phyloP scores from a whole-genome alignment of 169 alveolate genomes.

The Plasmodium knowlesi region DNA sequence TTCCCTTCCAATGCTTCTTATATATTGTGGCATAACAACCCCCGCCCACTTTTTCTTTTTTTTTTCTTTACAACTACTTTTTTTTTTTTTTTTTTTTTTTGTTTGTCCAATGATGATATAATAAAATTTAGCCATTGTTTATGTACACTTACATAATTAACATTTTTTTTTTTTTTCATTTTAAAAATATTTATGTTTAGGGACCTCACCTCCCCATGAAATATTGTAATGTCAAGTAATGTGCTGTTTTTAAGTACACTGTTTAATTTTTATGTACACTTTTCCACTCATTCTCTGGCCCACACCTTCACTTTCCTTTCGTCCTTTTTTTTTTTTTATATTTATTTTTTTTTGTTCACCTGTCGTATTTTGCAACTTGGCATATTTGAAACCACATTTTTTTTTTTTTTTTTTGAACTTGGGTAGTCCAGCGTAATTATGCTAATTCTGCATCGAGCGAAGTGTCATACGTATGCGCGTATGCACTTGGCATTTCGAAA shows the following conservation, averaged over 20 bases:
- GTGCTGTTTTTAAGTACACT: background rate
- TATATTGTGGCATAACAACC: background rate
- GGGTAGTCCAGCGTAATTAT: background rate
- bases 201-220: background rate
- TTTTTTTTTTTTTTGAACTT: background rate
- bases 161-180: slow-evolving; percentile 30
- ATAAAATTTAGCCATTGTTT: slow-evolving; percentile 10
- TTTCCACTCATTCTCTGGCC: background rate
- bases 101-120: slow-evolving; percentile 65
- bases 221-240: background rate
- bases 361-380: background rate
- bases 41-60: background rate
- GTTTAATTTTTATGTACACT: background rate
- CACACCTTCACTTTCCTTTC: background rate
- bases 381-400: slow-evolving; percentile 1
- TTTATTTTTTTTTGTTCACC: background rate
- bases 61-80: background rate
- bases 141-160: slow-evolving; percentile 15
- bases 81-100: slow-evolving; percentile 18
- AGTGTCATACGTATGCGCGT: background rate
- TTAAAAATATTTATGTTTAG: background rate
- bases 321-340: background rate
- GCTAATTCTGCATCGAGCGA: background rate
- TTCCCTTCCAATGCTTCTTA: background rate
- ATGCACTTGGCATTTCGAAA: background rate